phyloP scores from a whole-genome alignment of 108 stramenopile species.

The Stephanodiscus minutulus region DNA sequence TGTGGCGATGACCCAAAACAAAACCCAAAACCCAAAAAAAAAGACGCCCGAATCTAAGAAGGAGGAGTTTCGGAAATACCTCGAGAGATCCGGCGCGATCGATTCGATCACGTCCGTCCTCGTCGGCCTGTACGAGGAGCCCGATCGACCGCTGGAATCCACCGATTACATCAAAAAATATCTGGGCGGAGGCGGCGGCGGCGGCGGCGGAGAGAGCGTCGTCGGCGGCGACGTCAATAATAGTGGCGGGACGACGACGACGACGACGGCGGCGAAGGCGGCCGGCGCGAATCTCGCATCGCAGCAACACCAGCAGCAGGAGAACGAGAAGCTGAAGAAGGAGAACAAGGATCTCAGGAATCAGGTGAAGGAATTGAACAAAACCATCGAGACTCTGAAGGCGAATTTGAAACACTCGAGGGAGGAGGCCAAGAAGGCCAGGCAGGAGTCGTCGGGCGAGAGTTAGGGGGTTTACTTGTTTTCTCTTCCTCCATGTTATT shows the following conservation, averaged over 20 bases:
- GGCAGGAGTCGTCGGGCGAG: not conserved
- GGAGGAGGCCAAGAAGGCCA: conserved; percentile 10
- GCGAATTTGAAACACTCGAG: conserved; percentile 39
- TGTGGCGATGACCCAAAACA: too few species aligned
- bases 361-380: conserved; percentile 50
- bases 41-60: conserved; percentile 76
- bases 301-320: conserved; percentile 10
- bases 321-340: conserved; percentile 33
- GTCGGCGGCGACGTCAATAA: not conserved
- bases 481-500: not conserved
- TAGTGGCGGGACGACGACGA: not conserved
- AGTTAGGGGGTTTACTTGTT: not conserved
- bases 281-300: not conserved
- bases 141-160: conserved; percentile 15
- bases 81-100: conserved; percentile 94
- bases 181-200: conserved; percentile 2
- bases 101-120: conserved; percentile 72
- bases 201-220: not conserved
- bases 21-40: not conserved
- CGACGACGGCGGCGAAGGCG: too few species aligned
- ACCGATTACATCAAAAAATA: conserved; percentile 33
- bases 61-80: conserved; percentile 95
- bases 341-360: conserved; percentile 61
- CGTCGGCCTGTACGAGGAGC: conserved; percentile 29
- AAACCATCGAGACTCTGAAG: conserved; percentile 34